Base-by-base conservation (phyloP, 495 filamentous ascomycete genomes). In the Annulohypoxylon nitens region DNA sequence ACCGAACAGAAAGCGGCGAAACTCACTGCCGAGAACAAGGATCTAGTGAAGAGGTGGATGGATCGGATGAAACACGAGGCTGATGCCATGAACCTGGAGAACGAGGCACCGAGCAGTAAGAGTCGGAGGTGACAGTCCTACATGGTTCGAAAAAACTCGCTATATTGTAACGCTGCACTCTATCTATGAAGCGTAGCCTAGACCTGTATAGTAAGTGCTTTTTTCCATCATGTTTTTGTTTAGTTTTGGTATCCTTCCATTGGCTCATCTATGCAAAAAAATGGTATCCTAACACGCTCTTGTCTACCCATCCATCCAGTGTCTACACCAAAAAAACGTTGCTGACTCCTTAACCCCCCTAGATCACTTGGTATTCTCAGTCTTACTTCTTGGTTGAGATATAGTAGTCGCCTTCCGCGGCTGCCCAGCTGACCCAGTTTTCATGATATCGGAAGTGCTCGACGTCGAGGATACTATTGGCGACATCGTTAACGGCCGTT, bases 1-100 rank as follows among this genome's bases (percentile, higher is more conserved):
- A 88, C 91, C 8, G 93, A 95, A 76, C 87, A 94, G 78, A 87
- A 86, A 74, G 84, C 84, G 4, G 86, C 87, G 69, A 90, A 89
- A 75, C 82, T 97, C 64, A 83, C 89, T 77, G 85, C 84, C n/a
- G 95, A 98, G 76, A 97, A 98, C 75, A 87, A 93, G 75, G 92
- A 97, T 53, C 83, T 98, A 39, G 89, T 97, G 60, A 90, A 94
- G 75, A 87, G 95, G 51, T 98, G 93, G 93, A 96, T 98, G 93
- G 88, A 87, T 69, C 86, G 92, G 67, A 93, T 95, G 85, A 90
- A 89, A 5, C 85, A 89, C 79, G 94, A 97, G 83, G 95, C 93
- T 5, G 93, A 97, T 64, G 90, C 88, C 23, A 93, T 97, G 93
- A 98, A 97, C 77, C 80, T 91, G 34, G 78, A 82, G 60, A 84